Percentiles rank a stretch among this genome's conserved stretches.
phyloP scores from a whole-genome alignment of 2,329 filamentous ascomycete species.

The Cytospora paraplurivora region DNA sequence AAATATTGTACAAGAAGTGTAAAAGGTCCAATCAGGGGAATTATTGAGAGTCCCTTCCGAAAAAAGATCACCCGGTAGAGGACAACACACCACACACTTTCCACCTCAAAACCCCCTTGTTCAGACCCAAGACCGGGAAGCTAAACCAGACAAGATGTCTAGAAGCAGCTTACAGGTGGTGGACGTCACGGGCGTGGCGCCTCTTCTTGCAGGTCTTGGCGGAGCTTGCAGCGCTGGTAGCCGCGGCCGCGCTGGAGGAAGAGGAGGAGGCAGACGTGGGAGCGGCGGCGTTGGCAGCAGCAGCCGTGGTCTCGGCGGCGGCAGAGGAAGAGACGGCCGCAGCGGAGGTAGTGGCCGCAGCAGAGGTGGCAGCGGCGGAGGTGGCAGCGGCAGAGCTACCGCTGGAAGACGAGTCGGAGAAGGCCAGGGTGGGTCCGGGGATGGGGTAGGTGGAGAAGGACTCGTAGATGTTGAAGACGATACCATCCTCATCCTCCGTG shows the following conservation, averaged over 20 bases:
- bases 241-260: conserved; percentile 1
- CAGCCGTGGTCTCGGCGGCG: conserved; percentile 20
- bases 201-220: conserved; percentile 22
- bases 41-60: not conserved
- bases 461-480: conserved; percentile 34
- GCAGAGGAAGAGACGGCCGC: conserved; percentile 29
- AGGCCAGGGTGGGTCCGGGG: conserved; percentile 35
- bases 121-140: not conserved
- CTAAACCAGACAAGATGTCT: not conserved
- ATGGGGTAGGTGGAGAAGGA: conserved; percentile 32
- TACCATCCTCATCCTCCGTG: conserved; percentile 31
- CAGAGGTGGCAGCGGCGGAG: conserved; percentile 28
- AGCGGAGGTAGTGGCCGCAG: conserved; percentile 18
- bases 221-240: conserved; percentile 10
- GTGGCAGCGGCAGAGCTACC: conserved; percentile 29
- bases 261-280: conserved; percentile 28
- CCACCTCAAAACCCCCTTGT: not conserved
- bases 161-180: conserved; percentile 7
- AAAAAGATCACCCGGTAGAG: too few relatives aligned
- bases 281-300: conserved; percentile 28
- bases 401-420: conserved; percentile 28
- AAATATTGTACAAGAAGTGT: conserved; percentile 27
- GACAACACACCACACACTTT: not conserved
- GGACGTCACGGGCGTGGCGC: conserved; percentile 27
- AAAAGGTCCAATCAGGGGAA: conserved; percentile 19